These are phyloP conservation scores for Candida mattraensis DNA, from an alignment of 805 yeast genomes.

Conservation along the genomic window DNA sequence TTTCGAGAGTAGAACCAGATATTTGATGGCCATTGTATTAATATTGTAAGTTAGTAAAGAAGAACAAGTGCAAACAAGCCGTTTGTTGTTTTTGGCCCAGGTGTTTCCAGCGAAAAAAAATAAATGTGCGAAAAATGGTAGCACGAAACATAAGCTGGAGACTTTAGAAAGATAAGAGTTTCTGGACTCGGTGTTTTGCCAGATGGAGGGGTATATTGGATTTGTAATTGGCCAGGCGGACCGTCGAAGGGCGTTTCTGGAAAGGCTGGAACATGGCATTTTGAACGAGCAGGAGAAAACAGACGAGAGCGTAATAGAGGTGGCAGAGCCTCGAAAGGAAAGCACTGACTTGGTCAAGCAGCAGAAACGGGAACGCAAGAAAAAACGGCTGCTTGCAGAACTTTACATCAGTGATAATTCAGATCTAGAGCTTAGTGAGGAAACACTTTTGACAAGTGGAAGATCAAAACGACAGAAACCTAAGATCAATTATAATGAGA, in stretches of 20 bases:
- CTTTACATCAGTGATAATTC: slow-evolving; percentile 27
- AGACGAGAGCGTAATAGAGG: not conserved
- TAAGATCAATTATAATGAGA: slow-evolving; percentile 28
- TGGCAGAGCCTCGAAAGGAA: not conserved
- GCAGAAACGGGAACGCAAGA: slow-evolving; percentile 11
- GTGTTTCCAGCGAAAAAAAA: slow-evolving; percentile 1
- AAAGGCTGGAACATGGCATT: slow-evolving; percentile 6
- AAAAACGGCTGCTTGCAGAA: slow-evolving; percentile 20
- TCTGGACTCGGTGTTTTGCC: not conserved
- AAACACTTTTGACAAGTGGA: slow-evolving; percentile 12
- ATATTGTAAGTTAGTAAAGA: too few species aligned
- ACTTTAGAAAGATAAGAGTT: not conserved
- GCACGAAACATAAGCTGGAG: too few species aligned
- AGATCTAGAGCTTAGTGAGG: slow-evolving; percentile 22
- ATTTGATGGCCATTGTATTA: slow-evolving; percentile 71
- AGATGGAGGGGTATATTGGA: slow-evolving; percentile 20
- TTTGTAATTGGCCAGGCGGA: slow-evolving; percentile 18
- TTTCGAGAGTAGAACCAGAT: slow-evolving; percentile 77
- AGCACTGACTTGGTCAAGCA: slow-evolving; percentile 4
- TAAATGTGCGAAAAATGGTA: too few species aligned
- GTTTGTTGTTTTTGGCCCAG: not conserved
- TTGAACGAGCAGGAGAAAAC: not conserved
- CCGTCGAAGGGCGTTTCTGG: slow-evolving; percentile 15
- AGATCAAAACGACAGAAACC: slow-evolving; percentile 21
- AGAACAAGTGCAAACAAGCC: too few species aligned